Percentiles rank a stretch among this genome's conserved stretches.
Evolutionary conservation across 208 protist species (phyloP).

Genomic region (Wallacemonas rigidus): DNA sequence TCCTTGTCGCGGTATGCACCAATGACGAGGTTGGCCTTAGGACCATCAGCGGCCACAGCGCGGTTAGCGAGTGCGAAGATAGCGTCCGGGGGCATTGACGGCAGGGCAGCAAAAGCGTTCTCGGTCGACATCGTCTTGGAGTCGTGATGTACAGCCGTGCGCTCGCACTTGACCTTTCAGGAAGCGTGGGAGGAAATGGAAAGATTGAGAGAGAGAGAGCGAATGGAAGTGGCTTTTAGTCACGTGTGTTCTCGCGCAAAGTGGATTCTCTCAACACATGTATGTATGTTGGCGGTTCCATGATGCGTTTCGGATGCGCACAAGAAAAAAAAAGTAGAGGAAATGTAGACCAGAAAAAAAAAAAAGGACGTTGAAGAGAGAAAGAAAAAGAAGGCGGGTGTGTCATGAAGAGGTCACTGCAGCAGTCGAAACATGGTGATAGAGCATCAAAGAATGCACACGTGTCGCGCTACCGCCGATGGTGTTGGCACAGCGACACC

Average conservation of each 20-base stretch:
- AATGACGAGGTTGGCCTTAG: conserved; percentile 97
- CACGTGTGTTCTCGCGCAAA: too few relatives aligned
- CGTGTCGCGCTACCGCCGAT: too few relatives aligned
- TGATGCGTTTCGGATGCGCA: neutral
- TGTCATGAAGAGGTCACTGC: too few relatives aligned
- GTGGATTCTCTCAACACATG: too few relatives aligned
- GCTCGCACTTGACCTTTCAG: neutral
- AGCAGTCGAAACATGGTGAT: too few relatives aligned
- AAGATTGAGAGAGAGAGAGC: too few relatives aligned
- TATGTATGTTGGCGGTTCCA: too few relatives aligned
- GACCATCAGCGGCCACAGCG: conserved; percentile 45
- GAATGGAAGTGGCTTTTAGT: too few relatives aligned
- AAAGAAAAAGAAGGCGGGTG: neutral
- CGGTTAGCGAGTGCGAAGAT: conserved; percentile 50
- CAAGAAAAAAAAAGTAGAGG: conserved; percentile 3
- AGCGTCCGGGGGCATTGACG: conserved; percentile 78
- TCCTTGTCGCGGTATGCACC: conserved; percentile 97
- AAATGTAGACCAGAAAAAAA: neutral
- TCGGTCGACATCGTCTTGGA: neutral
- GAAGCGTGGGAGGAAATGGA: too few relatives aligned
- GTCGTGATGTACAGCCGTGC: neutral
- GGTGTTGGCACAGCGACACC: too few relatives aligned
- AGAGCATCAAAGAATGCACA: too few relatives aligned
- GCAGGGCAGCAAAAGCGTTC: conserved; percentile 37
- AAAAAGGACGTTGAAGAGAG: conserved; percentile 13